Percentiles rank a stretch among this genome's conserved stretches.
Conservation (phyloP, 192 early-diverging fungal genomes). For the Coemansia sp. region DNA sequence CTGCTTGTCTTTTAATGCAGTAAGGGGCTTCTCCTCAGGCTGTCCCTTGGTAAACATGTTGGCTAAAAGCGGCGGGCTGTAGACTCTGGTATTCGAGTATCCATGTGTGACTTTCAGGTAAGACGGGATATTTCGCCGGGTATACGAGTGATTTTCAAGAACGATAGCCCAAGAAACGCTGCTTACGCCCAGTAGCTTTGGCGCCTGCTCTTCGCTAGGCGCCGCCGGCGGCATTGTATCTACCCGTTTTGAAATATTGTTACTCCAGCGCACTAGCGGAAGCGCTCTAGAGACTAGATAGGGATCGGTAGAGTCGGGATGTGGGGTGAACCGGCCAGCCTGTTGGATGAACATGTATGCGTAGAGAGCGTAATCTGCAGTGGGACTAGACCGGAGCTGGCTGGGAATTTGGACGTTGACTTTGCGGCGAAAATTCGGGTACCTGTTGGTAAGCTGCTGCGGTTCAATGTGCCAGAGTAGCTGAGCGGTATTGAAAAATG, state of each 20-base stretch:
- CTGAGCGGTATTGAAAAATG: constrained; percentile 8
- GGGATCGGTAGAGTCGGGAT: constrained; percentile 13
- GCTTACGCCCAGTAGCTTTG: background rate
- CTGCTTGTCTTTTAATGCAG: background rate
- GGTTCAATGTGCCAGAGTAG: background rate
- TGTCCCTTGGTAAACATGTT: constrained; percentile 9
- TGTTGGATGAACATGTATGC: constrained; percentile 13
- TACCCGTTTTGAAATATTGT: background rate
- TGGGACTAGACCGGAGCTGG: background rate
- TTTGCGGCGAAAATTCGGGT: background rate
- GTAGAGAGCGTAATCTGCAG: background rate
- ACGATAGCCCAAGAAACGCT: constrained; percentile 20
- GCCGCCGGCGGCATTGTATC: background rate
- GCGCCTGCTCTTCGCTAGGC: background rate
- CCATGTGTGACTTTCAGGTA: background rate
- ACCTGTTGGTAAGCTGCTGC: background rate
- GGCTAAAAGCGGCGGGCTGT: constrained; percentile 8
- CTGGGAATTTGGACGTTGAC: constrained; percentile 1
- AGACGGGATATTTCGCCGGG: background rate
- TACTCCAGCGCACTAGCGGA: constrained; percentile 2
- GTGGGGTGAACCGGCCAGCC: constrained; percentile 5
- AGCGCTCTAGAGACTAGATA: background rate
- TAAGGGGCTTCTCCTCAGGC: background rate
- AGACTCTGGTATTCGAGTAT: background rate
- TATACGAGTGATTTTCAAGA: constrained; percentile 12